Evolutionary conservation across 2,329 filamentous ascomycete species (phyloP).

Genomic region (Stylonectria norvegica): DNA sequence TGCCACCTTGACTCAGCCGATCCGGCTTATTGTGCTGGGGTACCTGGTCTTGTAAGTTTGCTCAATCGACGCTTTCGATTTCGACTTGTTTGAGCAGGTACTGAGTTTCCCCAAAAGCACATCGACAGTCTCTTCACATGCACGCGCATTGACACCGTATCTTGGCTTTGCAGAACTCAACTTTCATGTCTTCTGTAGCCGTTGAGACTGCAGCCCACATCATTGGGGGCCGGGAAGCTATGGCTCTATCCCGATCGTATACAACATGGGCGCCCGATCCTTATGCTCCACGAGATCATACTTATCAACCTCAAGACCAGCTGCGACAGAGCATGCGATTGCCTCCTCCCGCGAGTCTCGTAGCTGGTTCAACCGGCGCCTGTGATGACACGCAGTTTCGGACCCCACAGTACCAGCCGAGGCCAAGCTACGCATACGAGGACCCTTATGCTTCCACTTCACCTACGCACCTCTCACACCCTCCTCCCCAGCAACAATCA

Average conservation of each 20-base stretch:
- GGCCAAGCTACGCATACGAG: slow-evolving; percentile 12
- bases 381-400: slow-evolving; percentile 13
- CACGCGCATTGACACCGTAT: too few species aligned
- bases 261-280: slow-evolving; percentile 20
- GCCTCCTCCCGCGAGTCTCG: slow-evolving; percentile 25
- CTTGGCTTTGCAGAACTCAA: slow-evolving; percentile 6
- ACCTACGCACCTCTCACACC: slow-evolving; percentile 15
- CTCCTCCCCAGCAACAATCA: slow-evolving; percentile 11
- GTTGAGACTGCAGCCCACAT: slow-evolving; percentile 16
- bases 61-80: slow-evolving; percentile 23
- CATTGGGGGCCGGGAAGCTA: slow-evolving; percentile 10
- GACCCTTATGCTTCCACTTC: slow-evolving; percentile 12
- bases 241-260: slow-evolving; percentile 24
- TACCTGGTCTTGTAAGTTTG: slow-evolving; percentile 23
- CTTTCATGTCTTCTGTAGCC: slow-evolving; percentile 20
- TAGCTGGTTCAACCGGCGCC: slow-evolving; percentile 16
- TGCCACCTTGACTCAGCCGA: slow-evolving; percentile 16
- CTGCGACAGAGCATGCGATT: slow-evolving; percentile 26
- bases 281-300: slow-evolving; percentile 14
- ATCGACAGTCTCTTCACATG: slow-evolving; percentile 13
- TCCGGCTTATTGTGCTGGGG: slow-evolving; percentile 12
- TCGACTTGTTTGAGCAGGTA: too few species aligned
- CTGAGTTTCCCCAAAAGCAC: slow-evolving; percentile 15
- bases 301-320: slow-evolving; percentile 27
- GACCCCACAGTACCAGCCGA: slow-evolving; percentile 9